Evolutionary conservation across 805 yeast genomes (phyloP), one percentile per base, ranked within the genome.

Genomic region (Spathaspora girioi): DNA sequence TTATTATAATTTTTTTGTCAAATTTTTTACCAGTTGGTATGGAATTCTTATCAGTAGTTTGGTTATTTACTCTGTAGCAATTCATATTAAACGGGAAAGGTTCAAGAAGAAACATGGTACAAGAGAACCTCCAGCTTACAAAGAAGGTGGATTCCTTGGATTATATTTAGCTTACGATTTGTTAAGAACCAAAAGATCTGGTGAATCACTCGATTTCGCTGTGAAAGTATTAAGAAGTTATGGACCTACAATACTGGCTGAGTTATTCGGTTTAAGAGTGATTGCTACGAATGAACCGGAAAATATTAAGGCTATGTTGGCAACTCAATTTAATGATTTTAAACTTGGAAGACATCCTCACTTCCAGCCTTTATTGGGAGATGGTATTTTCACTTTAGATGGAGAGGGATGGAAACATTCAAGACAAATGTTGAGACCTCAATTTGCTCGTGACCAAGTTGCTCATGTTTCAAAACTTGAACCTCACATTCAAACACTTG

Each of bases 391-490:
- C 59, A 73, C 78, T 11, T 63, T 72, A 55, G 77, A 73, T 53
- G 68, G 71, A 12, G 64, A 62, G 48, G 78, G 76, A 9, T 73
- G 78, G 78, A 71, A 72, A 55, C 71, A 68, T 53, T 68, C 75
- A 5, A 57, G 78, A 53, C 66, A 75, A n/a, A 68, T 73, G 77
- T 67, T 73, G 54, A 65, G 77, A 53, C 78, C 78, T 1, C 77
- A 73, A 55, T 73, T 73, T 55, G 69, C 76, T 12, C 63, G 76
- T 60, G 77, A 71, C 46, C 75, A 73, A 56, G 67, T 73, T 46
- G 66, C 75, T 7, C 77, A 73, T 50, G 75, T 72, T 14, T 59
- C 63, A 47, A 19, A 63, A 11, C 64, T 73, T 58, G 78, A 73
- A 51, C 75, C 76, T 15, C 78, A 73, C 54, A 50, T 73, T n/a